Base-by-base conservation (phyloP, 2,329 filamentous ascomycete species). In the Monilinia polystroma region DNA sequence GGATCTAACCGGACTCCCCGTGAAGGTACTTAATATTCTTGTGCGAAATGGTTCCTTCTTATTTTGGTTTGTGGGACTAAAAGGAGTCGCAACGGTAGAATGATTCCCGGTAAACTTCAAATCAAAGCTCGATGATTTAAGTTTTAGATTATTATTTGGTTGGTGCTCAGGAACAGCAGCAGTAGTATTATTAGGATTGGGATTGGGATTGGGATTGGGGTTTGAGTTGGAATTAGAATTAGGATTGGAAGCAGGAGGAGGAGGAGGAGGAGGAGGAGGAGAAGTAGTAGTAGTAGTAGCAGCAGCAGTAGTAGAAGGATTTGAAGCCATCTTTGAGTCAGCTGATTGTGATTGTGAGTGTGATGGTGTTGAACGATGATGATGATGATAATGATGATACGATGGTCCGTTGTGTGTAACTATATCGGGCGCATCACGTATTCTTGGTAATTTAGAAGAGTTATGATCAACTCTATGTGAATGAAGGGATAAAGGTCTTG, bases 371-470 rank as follows among this genome's bases (percentile, higher is more conserved):
- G 63, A 66, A 10, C 23, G 45, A 38, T 60, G 58, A 38, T 60
- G 29, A 49, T 3, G 45, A n/a, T 20, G 47, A 38, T 49, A 29
- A 38, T 60, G 58, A 51, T 60, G 26, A 51, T 45, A 29, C 18
- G 12, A 29, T 26, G 12, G 20, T 4, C 32, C 32, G 63, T 16
- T 43, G 45, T 66, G 64, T 53, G 64, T 53, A 60, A 43, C 14
- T 66, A 66, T 53, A 16, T 66, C 60, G 51, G 66, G 64, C 41
- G 67, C 56, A 53, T 64, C 53, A 54, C 67, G 67, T 41, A 67
- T 66, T 52, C 67, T 63, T 20, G 68, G 68, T 18, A 70, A 57
- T 32, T 68, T 70, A 1, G 64, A 67, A 16, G 62, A 51, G 45
- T 67, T 67, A 54, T 68, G 64, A 51, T 66, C 63, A 47, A 68